Evolutionary conservation across 2,329 filamentous ascomycete genomes (phyloP), one percentile per base, ranked within the genome.

Genomic region (Colletotrichum kahawae): DNA sequence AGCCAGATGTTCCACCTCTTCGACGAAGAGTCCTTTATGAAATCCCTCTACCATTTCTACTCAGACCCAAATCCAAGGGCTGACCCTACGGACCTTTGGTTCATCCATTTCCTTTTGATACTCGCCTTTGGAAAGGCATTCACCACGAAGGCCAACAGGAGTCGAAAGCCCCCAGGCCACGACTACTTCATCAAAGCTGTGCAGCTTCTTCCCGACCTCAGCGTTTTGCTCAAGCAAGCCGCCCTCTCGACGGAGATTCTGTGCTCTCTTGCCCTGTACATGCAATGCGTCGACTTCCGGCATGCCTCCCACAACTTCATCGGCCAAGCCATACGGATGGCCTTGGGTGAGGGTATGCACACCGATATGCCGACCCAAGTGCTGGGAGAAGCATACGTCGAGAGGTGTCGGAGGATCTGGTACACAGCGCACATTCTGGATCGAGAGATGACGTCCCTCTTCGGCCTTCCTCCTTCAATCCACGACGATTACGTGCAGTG

Each of bases 61-160:
- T 56, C 79, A 4, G 77, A 81, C 1, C 79, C 78, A 4, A 76
- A 70, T 0, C 63, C 69, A 1, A 74, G 78, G 7, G 77, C 77
- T 0, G 70, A 77, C 1, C 71, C 77, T 0, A 75, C 80, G 1
- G 77, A 76, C 13, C 78, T 91, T 2, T 90, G 88, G 83, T 90
- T 88, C 70, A 86, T 89, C 18, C 89, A 91, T 66, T 90, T 88
- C 18, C 81, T 90, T 4, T 81, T 90, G 1, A 84, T 91, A 12
- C 81, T 91, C 4, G 89, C 89, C 0, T 89, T 91, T 74, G 89
- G 89, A 1, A 91, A 91, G 76, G 88, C 87, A 0, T 89, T 91
- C 36, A 83, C 87, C 0, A 84, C 85, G 31, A 83, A 84, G 34
- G 79, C 84, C 18, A 80, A 78, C 5, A 81, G 82, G 9, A 81